phyloP scores from a whole-genome alignment of 2,329 filamentous ascomycete species.

The Fusarium tricinctum region DNA sequence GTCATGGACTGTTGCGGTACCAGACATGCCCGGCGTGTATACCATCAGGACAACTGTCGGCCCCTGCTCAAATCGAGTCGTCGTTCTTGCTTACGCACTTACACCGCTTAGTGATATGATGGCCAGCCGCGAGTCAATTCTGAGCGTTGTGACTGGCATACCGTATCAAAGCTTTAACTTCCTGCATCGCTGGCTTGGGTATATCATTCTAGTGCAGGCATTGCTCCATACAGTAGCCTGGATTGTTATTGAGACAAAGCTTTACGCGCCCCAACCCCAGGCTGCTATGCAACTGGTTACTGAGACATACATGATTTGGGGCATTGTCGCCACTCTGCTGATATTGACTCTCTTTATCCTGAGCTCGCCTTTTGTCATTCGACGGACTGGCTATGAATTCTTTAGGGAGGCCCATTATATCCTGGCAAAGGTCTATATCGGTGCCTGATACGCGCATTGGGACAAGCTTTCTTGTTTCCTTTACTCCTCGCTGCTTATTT shows the following conservation, averaged over 20 bases:
- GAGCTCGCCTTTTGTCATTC: not conserved
- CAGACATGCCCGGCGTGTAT: not conserved
- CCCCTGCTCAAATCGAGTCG: conserved; percentile 1
- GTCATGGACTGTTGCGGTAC: not conserved
- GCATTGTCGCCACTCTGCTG: not conserved
- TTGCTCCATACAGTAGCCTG: not conserved
- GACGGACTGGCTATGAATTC: conserved; percentile 3
- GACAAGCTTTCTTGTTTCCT: conserved; percentile 1
- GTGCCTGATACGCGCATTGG: conserved; percentile 1
- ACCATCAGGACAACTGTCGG: conserved; percentile 2
- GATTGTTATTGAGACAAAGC: not conserved
- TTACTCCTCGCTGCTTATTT: conserved; percentile 1
- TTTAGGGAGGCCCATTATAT: conserved; percentile 5
- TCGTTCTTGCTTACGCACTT: conserved; percentile 3
- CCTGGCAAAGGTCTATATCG: not conserved
- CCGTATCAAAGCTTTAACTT: conserved; percentile 6
- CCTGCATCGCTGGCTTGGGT: conserved; percentile 5
- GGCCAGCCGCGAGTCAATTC: not conserved
- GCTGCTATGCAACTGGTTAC: not conserved
- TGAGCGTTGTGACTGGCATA: not conserved
- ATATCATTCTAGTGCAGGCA: not conserved
- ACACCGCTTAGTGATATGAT: not conserved
- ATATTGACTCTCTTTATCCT: not conserved
- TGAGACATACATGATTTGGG: conserved; percentile 1
- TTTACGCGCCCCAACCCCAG: not conserved